Evolutionary conservation across 352 stramenopile genomes (phyloP).

Genomic region (Phytophthora sp.): DNA sequence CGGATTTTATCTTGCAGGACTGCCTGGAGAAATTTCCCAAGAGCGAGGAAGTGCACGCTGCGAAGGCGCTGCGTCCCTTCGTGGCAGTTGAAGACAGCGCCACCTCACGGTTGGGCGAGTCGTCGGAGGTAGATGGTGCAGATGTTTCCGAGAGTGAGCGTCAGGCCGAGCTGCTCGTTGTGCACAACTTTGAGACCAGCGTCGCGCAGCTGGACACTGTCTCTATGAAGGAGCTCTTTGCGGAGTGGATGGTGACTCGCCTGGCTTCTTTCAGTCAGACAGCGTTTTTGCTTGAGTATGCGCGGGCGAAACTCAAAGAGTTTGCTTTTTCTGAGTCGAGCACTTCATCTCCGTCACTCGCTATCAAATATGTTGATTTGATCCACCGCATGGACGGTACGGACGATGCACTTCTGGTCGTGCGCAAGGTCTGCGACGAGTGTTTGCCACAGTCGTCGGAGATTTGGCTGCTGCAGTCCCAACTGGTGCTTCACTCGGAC

Average conservation of each 20-base stretch:
- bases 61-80: constrained; percentile 63
- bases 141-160: constrained; percentile 41
- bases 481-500: constrained; percentile 68
- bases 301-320: constrained; percentile 59
- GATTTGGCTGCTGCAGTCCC: constrained; percentile 76
- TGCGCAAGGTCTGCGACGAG: constrained; percentile 51
- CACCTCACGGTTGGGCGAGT: constrained; percentile 11
- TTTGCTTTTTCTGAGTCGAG: constrained; percentile 38
- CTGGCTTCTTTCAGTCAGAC: constrained; percentile 51
- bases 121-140: constrained; percentile 24
- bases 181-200: constrained; percentile 70
- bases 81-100: constrained; percentile 19
- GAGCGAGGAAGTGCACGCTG: constrained; percentile 61
- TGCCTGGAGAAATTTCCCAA: constrained; percentile 63
- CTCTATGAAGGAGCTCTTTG: constrained; percentile 69
- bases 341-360: constrained; percentile 38
- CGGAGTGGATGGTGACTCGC: constrained; percentile 66
- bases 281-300: constrained; percentile 59
- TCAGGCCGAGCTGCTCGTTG: constrained; percentile 51
- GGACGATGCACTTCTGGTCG: constrained; percentile 45
- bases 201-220: constrained; percentile 48
- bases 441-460: constrained; percentile 41
- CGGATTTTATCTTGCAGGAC: constrained; percentile 71
- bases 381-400: constrained; percentile 73
- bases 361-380: constrained; percentile 70